Evolutionary conservation across 768 basidiomycete genomes (phyloP).

Genomic region (Suillus discolor): DNA sequence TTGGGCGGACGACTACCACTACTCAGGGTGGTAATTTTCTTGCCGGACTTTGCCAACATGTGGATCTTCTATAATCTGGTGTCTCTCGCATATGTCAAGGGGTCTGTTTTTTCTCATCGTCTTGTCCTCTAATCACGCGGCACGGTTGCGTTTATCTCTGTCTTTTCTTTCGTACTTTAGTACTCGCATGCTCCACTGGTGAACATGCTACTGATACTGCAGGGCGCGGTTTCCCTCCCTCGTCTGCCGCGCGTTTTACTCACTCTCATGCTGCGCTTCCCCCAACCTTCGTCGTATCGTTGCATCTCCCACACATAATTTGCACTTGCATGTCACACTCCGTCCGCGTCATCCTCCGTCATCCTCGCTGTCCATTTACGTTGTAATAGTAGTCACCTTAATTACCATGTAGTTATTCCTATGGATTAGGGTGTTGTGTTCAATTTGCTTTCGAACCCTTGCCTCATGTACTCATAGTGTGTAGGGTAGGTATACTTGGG

Average conservation of each 20-base stretch:
- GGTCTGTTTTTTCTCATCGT: constrained; percentile 19
- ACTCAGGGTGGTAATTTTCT: constrained; percentile 56
- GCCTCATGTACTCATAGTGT: background rate
- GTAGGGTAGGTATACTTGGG: background rate
- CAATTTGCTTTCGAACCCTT: background rate
- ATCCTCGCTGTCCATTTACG: constrained; percentile 33
- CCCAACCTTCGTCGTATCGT: constrained; percentile 4
- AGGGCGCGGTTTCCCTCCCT: background rate
- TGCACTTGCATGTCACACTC: constrained; percentile 10
- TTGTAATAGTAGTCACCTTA: constrained; percentile 33
- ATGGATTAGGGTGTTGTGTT: constrained; percentile 12
- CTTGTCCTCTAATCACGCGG: constrained; percentile 10
- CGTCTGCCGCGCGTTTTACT: constrained; percentile 1
- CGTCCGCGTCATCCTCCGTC: constrained; percentile 5
- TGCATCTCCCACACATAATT: constrained; percentile 11
- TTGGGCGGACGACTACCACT: constrained; percentile 71
- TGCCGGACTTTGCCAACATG: constrained; percentile 11
- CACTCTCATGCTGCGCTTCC: constrained; percentile 5
- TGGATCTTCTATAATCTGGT: constrained; percentile 25
- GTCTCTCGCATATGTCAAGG: constrained; percentile 20
- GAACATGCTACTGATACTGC: constrained; percentile 7
- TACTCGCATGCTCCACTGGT: constrained; percentile 8
- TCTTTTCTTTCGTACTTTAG: constrained; percentile 25
- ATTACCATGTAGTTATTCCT: constrained; percentile 21
- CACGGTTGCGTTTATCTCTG: constrained; percentile 17